phyloP scores from a whole-genome alignment of 306 rosid genomes.

The Corylus americana region DNA sequence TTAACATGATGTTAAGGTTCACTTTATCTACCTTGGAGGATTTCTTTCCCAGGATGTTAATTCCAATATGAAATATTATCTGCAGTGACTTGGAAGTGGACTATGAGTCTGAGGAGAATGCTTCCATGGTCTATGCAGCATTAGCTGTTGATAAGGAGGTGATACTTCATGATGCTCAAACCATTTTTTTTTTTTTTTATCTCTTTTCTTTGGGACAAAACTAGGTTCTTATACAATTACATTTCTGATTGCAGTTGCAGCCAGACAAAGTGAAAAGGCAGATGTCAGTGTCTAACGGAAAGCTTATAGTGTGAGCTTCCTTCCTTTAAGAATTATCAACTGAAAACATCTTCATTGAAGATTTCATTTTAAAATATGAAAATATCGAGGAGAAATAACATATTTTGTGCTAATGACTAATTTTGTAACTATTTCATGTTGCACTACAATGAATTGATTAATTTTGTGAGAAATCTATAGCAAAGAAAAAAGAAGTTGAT shows the following conservation, averaged over 20 bases:
- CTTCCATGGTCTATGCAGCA: constrained; percentile 63
- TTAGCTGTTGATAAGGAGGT: constrained; percentile 89
- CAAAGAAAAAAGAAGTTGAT: neutral
- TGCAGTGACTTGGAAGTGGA: constrained; percentile 86
- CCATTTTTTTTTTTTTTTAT: neutral
- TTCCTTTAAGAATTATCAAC: constrained; percentile 1
- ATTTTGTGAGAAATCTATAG: neutral
- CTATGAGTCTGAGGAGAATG: constrained; percentile 63
- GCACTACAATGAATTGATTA: neutral
- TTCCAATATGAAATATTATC: constrained; percentile 6
- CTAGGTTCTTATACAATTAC: constrained; percentile 24
- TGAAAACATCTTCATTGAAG: neutral
- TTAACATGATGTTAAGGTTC: neutral
- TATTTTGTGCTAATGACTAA: neutral
- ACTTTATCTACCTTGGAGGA: neutral
- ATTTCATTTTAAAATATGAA: constrained; percentile 1
- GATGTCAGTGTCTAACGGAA: constrained; percentile 66
- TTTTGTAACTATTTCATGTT: neutral
- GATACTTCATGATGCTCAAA: constrained; percentile 22
- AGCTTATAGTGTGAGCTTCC: constrained; percentile 70
- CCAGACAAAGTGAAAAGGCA: constrained; percentile 83
- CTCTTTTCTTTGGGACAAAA: neutral
- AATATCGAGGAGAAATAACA: neutral
- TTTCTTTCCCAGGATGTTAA: neutral
- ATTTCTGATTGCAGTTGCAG: constrained; percentile 65